Evolutionary conservation across 139 green algal species (phyloP).

Genomic region (Chara braunii): DNA sequence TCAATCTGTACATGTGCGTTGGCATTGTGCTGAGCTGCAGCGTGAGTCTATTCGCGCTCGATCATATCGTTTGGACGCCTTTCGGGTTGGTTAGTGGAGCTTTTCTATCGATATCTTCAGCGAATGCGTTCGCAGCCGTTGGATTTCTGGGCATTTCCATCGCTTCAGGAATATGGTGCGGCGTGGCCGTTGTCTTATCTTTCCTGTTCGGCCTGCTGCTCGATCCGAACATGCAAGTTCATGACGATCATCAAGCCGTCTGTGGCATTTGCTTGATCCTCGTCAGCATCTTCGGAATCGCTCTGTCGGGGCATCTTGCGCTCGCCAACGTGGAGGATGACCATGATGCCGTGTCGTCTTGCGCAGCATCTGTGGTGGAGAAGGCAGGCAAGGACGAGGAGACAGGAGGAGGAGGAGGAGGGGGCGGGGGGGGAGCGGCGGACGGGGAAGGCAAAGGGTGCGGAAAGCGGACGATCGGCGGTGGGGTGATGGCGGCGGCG

Average conservation of each 20-base stretch:
- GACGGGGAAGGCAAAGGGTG: background rate
- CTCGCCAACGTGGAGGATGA: no score
- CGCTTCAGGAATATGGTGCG: conserved; percentile 12
- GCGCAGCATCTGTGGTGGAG: no score
- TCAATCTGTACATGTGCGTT: conserved; percentile 16
- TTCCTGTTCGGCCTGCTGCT: conserved; percentile 28
- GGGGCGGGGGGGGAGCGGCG: background rate
- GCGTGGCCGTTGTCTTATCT: conserved; percentile 10
- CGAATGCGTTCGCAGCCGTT: conserved; percentile 11
- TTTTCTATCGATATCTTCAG: conserved; percentile 10
- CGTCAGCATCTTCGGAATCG: background rate
- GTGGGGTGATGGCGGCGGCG: no score
- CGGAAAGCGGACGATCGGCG: background rate
- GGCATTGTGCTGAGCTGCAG: conserved; percentile 7
- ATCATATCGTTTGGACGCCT: background rate
- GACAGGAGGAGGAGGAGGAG: background rate
- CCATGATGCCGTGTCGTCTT: no score
- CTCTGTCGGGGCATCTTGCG: background rate
- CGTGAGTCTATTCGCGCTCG: background rate
- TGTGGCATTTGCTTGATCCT: background rate
- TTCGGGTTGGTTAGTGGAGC: background rate
- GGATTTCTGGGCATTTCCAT: conserved; percentile 6
- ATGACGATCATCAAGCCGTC: background rate
- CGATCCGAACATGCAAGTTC: background rate
- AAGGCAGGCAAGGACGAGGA: background rate